A percentile compares a stretch with the other conserved stretches of the same genome.
Conservation (phyloP, 2,329 filamentous ascomycete genomes). For the Aureobasidium vineae region DNA sequence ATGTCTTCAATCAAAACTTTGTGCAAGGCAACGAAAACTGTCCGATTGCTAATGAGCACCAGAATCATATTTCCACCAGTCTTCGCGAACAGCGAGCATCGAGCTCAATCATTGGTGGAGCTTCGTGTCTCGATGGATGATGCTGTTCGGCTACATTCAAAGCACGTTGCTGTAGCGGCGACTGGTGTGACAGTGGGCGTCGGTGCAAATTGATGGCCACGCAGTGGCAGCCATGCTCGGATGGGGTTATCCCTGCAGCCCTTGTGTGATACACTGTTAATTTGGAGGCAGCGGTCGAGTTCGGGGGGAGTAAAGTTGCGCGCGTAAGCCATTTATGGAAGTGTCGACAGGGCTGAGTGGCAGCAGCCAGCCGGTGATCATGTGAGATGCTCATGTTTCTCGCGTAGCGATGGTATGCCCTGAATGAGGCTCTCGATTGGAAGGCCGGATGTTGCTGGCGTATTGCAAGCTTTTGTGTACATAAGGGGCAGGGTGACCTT, state of each 20-base stretch:
- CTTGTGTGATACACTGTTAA: conserved; percentile 17
- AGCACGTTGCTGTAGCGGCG: conserved; percentile 9
- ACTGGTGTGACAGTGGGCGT: conserved; percentile 12
- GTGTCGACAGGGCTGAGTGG: conserved; percentile 1
- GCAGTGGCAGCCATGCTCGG: conserved; percentile 6
- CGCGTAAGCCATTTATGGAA: conserved; percentile 14
- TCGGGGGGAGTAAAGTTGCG: conserved; percentile 4
- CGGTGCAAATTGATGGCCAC: not conserved
- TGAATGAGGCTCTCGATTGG: not conserved
- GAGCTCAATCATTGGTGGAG: conserved; percentile 92
- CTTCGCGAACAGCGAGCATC: conserved; percentile 88
- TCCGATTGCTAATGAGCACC: conserved; percentile 45
- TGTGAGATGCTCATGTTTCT: not conserved
- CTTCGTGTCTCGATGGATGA: conserved; percentile 91
- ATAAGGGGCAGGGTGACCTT: not conserved
- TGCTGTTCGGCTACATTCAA: conserved; percentile 40
- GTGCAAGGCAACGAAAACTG: conserved; percentile 63
- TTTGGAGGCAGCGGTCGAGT: conserved; percentile 2
- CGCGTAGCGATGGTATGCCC: not conserved
- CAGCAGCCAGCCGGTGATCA: not conserved
- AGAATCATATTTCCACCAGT: conserved; percentile 37
- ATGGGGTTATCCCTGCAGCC: not conserved
- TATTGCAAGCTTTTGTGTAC: not conserved
- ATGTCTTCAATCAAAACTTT: conserved; percentile 72
- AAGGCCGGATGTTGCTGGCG: not conserved